Percentiles rank a stretch among this genome's conserved stretches.
These are phyloP conservation scores for Ogataea pilisensis DNA, from an alignment of 805 yeast species.

Conservation along the genomic window DNA sequence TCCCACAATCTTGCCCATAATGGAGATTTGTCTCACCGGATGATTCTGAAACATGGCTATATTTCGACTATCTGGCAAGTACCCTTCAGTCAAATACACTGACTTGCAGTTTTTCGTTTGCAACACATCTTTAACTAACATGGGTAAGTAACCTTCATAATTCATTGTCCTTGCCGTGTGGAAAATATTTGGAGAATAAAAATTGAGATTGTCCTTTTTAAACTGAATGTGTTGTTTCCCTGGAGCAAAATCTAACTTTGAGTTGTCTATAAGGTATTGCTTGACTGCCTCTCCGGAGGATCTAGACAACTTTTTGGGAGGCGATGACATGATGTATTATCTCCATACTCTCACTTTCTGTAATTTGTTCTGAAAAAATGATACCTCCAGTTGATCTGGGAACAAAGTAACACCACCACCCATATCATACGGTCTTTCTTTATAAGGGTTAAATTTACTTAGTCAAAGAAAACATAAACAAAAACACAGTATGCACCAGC, in stretches of 20 bases:
- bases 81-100: conserved; percentile 27
- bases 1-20: conserved; percentile 36
- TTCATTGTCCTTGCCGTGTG: conserved; percentile 29
- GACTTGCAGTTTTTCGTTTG: conserved; percentile 15
- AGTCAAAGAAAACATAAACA: no score
- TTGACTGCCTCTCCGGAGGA: background rate
- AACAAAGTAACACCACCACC: no score
- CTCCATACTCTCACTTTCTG: background rate
- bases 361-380: no score
- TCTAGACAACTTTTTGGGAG: background rate
- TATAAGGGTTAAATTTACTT: no score
- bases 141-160: conserved; percentile 23
- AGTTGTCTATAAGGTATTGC: conserved; percentile 2
- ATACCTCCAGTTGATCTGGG: no score
- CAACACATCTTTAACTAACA: conserved; percentile 30
- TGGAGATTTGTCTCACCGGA: conserved; percentile 34
- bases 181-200: conserved; percentile 34
- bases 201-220: conserved; percentile 24
- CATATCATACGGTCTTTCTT: no score
- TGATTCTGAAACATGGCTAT: conserved; percentile 37
- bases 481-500: no score
- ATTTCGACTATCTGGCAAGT: conserved; percentile 8
- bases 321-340: background rate
- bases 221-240: conserved; percentile 23
- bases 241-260: conserved; percentile 16